Percentiles rank a stretch among this genome's conserved stretches.
phyloP scores from a whole-genome alignment of 345 rosid species.

The Lepidium didymum region DNA sequence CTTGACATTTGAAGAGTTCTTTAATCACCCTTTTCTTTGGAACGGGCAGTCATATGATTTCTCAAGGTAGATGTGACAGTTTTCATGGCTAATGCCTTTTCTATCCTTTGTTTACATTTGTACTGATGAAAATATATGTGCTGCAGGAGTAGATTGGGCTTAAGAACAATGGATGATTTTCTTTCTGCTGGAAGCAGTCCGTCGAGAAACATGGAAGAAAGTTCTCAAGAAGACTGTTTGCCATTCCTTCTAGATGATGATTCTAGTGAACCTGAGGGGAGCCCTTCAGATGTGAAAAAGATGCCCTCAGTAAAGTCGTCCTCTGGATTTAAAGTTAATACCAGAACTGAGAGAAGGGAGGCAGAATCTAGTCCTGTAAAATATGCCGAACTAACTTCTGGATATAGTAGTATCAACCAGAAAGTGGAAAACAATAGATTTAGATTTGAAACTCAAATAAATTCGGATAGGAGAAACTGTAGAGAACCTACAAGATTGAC shows the following conservation, averaged over 20 bases:
- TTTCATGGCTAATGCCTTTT: background rate
- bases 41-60: slow-evolving; percentile 41
- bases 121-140: slow-evolving; percentile 20
- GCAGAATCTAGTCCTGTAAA: slow-evolving; percentile 33
- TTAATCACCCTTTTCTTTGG: slow-evolving; percentile 78
- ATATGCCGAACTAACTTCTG: slow-evolving; percentile 34
- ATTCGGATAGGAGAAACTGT: slow-evolving; percentile 35
- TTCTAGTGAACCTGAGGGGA: slow-evolving; percentile 65
- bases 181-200: slow-evolving; percentile 46
- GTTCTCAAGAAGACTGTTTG: slow-evolving; percentile 70
- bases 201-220: slow-evolving; percentile 47
- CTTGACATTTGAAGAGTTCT: slow-evolving; percentile 90
- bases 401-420: slow-evolving; percentile 32
- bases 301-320: slow-evolving; percentile 41
- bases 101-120: slow-evolving; percentile 7
- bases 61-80: slow-evolving; percentile 43
- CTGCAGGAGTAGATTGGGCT: slow-evolving; percentile 42
- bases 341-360: slow-evolving; percentile 43
- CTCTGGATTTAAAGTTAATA: slow-evolving; percentile 44
- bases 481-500: slow-evolving; percentile 36
- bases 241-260: slow-evolving; percentile 87
- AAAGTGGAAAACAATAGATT: slow-evolving; percentile 34
- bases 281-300: slow-evolving; percentile 53
- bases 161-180: slow-evolving; percentile 40
- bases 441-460: slow-evolving; percentile 34